These are phyloP conservation scores for Fusarium continuum DNA, from an alignment of 2,329 filamentous ascomycete genomes.

Conservation along the genomic window DNA sequence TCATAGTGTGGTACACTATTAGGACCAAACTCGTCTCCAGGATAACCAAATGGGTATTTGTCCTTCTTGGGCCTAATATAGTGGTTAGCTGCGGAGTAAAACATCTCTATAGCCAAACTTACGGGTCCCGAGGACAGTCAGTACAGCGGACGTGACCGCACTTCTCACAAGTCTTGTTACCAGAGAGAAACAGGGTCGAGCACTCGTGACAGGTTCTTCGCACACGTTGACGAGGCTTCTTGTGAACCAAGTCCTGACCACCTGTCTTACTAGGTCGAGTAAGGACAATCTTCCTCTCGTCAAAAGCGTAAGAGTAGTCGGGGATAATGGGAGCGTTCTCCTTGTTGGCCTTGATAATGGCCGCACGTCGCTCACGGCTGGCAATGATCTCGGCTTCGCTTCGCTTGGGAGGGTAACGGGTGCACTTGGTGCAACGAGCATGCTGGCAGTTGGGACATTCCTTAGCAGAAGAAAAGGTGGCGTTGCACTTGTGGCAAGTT, in stretches of 20 bases:
- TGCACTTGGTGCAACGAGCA: conserved; percentile 81
- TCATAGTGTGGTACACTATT: conserved; percentile 62
- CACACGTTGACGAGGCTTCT: conserved; percentile 76
- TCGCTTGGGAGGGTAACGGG: conserved; percentile 75
- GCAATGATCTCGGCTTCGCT: conserved; percentile 63
- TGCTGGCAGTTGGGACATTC: conserved; percentile 82
- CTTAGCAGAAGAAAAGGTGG: conserved; percentile 76
- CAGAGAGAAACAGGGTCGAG: conserved; percentile 65
- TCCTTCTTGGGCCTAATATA: conserved; percentile 67
- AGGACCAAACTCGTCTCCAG: conserved; percentile 68
- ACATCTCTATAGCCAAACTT: conserved; percentile 52
- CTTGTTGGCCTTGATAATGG: conserved; percentile 62
- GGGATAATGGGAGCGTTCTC: conserved; percentile 64
- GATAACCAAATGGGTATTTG: conserved; percentile 76
- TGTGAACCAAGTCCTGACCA: conserved; percentile 76
- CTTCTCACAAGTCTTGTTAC: conserved; percentile 69
- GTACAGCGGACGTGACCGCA: conserved; percentile 81
- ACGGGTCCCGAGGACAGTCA: conserved; percentile 83
- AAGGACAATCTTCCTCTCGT: conserved; percentile 61
- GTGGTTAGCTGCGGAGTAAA: conserved; percentile 15
- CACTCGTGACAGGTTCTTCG: conserved; percentile 82
- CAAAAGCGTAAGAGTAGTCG: conserved; percentile 58
- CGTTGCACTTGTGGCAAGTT: conserved; percentile 82
- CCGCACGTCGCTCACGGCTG: conserved; percentile 61
- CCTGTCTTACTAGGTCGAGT: conserved; percentile 72